Base-by-base conservation (phyloP, 2,329 filamentous ascomycete genomes). In the Trichoderma sp. region DNA sequence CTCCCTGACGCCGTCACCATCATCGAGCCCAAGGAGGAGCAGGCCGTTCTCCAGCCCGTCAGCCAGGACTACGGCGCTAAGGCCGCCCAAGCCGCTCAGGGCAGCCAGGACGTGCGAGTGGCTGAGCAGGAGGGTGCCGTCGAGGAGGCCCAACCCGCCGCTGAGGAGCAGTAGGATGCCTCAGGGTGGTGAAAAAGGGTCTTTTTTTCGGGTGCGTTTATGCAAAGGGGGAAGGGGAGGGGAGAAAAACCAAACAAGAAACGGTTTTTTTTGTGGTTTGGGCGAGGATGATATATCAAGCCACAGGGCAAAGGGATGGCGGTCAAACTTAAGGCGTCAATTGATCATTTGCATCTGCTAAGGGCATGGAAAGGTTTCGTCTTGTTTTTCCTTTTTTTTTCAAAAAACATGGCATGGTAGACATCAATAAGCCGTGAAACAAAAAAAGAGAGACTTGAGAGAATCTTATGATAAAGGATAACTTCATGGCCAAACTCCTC, bases 21-120 rank as follows among this genome's bases (percentile, higher is more conserved):
- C 85, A 97, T 98, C 84, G 95, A 99, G 88, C 96, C 95, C 85
- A 99, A 99, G 92, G 95, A 99, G 86, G 95, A 99, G 90, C 89
- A 94, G 82, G 89, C 91, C 78, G 91, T 98, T 74, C 89, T 97
- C 78, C 93, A 97, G 84, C 95, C 95, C 80, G 91, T 94, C 84
- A 94, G 91, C 84, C 93, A 97, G 86, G 96, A 99, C 87, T 99
- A 99, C 86, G 95, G 95, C 79, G 93, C 94, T 76, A 99, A 99
- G 92, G 86, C 86, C 71, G 85, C 85, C 71, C 78, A 86, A 71
- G 85, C 52, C 52, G 52, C 89, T 70, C 87, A 88, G 72, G 90
- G 87, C 73, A 86, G 87, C 78, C 87, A 87, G 76, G 84, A 85
- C 72, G 86, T 86, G 77, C 84, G 81, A 73, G 84, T 80, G 69